Evolutionary conservation across 2,329 filamentous ascomycete species (phyloP), one percentile per base, ranked within the genome.

Genomic region (Verticillium nubilum): DNA sequence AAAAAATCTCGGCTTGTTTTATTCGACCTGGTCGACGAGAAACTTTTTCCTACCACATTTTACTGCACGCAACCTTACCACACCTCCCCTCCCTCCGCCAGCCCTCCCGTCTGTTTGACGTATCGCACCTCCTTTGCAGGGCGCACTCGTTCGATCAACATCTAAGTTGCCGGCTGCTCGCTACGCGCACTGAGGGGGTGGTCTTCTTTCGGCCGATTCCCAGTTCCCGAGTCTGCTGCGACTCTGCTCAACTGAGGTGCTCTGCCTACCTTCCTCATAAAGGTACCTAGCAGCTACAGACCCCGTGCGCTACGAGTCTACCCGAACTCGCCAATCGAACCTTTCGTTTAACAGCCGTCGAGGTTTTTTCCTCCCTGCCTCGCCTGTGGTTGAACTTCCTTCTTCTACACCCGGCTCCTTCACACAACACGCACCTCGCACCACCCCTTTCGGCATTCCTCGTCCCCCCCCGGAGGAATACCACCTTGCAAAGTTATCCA

Each of bases 1-100:
- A 58, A 62, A n/a, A 63, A 63, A 63, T 59, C 59, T 59, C 59
- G 59, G 61, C 54, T 59, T 37, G 61, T 60, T 64, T 64, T 61
- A 62, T 64, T 63, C 61, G 28, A 56, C 53, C 54, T n/a, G 54
- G 54, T 37, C 54, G 54, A 56, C 54, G 54, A 56, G 27, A 59
- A 56, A 59, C 57, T 64, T 58, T 25, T 33, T 57, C 56, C 56
- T 37, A 31, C 56, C 42, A 37, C n/a, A 47, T 13, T 47, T 47
- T 50, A 53, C 60, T 53, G 52, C 56, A 56, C 58, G 58, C 56
- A 60, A 55, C 54, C 61, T 52, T 58, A 52, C 61, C 52, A n/a
- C 56, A 31, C 27, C 33, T 52, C 62, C 55, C 47, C 56, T 53
- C 31, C 42, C 56, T 47, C 52, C 53, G 19, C 42, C 26, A 57